Base-by-base conservation (phyloP, 1,284 basidiomycete genomes). In the Malassezia arunalokei region DNA sequence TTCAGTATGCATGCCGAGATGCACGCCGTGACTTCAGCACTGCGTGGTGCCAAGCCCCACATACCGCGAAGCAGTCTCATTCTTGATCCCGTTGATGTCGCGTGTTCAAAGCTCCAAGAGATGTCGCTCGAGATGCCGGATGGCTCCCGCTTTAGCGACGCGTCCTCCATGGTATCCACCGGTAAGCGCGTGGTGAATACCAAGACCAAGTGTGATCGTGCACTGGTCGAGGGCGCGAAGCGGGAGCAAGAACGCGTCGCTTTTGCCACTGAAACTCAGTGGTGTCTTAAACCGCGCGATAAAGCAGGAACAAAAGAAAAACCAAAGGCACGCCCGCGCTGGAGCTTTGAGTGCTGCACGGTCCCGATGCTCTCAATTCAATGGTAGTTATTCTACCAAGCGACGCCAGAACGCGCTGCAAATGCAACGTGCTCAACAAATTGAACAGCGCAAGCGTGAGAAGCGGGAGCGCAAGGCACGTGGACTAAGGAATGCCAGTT, bases 211-310 rank as follows among this genome's bases (percentile, higher is more conserved):
- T 55, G 47, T 39, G 48, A 50, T 39, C 53, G 53, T 20, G 47
- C 53, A 12, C 31, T 56, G 49, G 49, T 51, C 41, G 54, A 56
- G 49, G 54, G 54, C 46, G 51, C 51, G 47, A 58, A 54, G 56
- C 51, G 47, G 56, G 51, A 58, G 56, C 56, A 57, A 39, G 47
- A 54, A 38, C 51, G 51, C 43, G 38, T 58, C 48, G 57, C 57
- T 52, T 52, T 45, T 27, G 27, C 49, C 17, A 27, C 49, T 30
- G 35, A 56, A 32, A 30, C 46, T 42, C 40, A 50, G 57, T 58
- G 57, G 57, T 56, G 57, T 51, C 53, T 58, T 58, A 58, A 58
- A 58, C 57, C 57, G 52, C 38, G 57, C 57, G 32, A 48, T 51
- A 32, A 54, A 58, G 31, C 40, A 51, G 33, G 57, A 58, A 43